These are phyloP conservation scores for Fagopyrum tataricum DNA, from an alignment of 148 eudicot species.

Conservation along the genomic window DNA sequence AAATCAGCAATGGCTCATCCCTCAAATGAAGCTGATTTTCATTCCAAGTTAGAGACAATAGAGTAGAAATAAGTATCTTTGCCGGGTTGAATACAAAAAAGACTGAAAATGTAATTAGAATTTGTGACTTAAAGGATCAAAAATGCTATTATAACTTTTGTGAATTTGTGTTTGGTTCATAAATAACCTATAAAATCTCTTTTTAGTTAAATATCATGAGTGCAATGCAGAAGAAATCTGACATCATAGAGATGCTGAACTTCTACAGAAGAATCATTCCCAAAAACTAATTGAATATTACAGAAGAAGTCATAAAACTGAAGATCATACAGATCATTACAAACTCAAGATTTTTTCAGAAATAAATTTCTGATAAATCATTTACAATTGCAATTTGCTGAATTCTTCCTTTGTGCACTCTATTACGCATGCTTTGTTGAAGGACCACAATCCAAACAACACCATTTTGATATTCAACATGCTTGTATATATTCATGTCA, in stretches of 20 bases:
- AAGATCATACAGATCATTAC: constrained; percentile 1
- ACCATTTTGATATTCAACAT: background rate
- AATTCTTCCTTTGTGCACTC: background rate
- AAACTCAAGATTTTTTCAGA: background rate
- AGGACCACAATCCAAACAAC: background rate
- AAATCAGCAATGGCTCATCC: no score
- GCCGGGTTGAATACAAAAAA: no score
- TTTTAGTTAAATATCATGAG: background rate
- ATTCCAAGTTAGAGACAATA: no score
- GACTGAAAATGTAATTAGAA: no score
- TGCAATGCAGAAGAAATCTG: background rate
- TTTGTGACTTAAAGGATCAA: background rate
- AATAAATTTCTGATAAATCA: background rate
- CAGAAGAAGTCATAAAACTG: background rate
- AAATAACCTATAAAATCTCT: background rate
- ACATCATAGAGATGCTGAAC: background rate
- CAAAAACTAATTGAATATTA: background rate
- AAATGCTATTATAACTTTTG: background rate
- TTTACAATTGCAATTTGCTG: background rate
- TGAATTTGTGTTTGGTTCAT: background rate
- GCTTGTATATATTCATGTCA: background rate
- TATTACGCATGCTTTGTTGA: background rate
- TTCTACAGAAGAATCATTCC: background rate
- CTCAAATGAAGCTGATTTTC: no score
- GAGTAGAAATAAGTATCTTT: no score